Evolutionary conservation across 495 filamentous ascomycete genomes (phyloP).

Genomic region (Trichoderma gamsii): DNA sequence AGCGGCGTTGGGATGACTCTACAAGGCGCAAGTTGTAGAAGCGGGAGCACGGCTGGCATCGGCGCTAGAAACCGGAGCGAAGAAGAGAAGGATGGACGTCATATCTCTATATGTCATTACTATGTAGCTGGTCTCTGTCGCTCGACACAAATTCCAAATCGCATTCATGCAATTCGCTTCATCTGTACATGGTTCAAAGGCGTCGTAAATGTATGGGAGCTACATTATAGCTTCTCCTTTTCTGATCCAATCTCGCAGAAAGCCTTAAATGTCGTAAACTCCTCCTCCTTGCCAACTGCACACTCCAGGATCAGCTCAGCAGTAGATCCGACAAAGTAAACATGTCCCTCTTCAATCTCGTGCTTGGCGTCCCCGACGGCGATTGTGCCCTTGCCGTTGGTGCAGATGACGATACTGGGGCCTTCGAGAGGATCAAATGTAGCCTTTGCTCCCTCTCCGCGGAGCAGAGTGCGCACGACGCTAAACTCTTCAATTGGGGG

Average conservation of each 20-base stretch:
- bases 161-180: neutral
- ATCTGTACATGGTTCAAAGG: neutral
- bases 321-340: slow-evolving; percentile 90
- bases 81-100: too few species aligned
- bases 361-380: slow-evolving; percentile 68
- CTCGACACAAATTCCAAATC: too few species aligned
- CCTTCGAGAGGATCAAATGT: slow-evolving; percentile 83
- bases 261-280: slow-evolving; percentile 86
- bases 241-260: slow-evolving; percentile 71
- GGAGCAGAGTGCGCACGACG: slow-evolving; percentile 75
- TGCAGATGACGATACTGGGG: slow-evolving; percentile 89
- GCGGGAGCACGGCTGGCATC: too few species aligned
- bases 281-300: slow-evolving; percentile 49
- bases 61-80: too few species aligned
- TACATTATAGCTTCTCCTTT: neutral
- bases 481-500: slow-evolving; percentile 96
- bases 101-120: too few species aligned
- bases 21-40: too few species aligned
- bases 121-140: too few species aligned
- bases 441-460: slow-evolving; percentile 64
- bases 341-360: slow-evolving; percentile 68
- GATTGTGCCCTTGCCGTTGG: slow-evolving; percentile 71
- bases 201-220: too few species aligned
- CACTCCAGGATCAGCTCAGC: slow-evolving; percentile 78
- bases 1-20: too few species aligned